phyloP scores from a whole-genome alignment of 345 rosid genomes.

The Tarenaya hassleriana region DNA sequence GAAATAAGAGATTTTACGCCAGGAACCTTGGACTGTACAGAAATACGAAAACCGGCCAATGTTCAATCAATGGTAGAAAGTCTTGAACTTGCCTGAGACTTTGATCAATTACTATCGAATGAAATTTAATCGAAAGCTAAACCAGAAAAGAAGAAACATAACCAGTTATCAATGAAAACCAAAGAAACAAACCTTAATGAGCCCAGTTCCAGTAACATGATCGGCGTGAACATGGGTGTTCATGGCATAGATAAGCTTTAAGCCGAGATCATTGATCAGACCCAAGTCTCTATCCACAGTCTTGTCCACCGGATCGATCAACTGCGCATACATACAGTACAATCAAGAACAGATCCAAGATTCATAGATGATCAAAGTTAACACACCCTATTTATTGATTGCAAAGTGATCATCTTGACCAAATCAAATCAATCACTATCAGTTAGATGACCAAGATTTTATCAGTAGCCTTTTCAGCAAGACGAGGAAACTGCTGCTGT shows the following conservation, averaged over 20 bases:
- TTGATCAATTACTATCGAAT: no score
- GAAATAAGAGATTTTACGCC: constrained; percentile 73
- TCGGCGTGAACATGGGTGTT: constrained; percentile 99
- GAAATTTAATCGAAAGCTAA: no score
- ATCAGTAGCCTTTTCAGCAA: no score
- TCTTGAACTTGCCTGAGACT: not conserved
- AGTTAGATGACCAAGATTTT: not conserved
- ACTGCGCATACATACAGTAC: constrained; percentile 29
- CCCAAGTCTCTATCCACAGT: constrained; percentile 82
- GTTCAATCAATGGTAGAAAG: not conserved
- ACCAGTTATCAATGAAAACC: not conserved
- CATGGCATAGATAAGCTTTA: constrained; percentile 71
- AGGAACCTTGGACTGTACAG: constrained; percentile 40
- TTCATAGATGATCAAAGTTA: not conserved
- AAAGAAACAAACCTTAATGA: constrained; percentile 54
- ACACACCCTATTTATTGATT: not conserved
- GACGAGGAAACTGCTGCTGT: no score
- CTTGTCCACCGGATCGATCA: constrained; percentile 92
- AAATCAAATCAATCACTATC: constrained; percentile 2
- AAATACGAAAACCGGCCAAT: constrained; percentile 16
- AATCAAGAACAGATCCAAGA: not conserved
- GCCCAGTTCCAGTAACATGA: constrained; percentile 89
- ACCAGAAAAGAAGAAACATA: constrained; percentile 5
- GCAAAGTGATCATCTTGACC: not conserved
- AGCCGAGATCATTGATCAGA: constrained; percentile 59